Percentiles rank a stretch among this genome's conserved stretches.
phyloP scores from a whole-genome alignment of 176 grass and related monocot species.

The Miscanthus lutarioriparius region DNA sequence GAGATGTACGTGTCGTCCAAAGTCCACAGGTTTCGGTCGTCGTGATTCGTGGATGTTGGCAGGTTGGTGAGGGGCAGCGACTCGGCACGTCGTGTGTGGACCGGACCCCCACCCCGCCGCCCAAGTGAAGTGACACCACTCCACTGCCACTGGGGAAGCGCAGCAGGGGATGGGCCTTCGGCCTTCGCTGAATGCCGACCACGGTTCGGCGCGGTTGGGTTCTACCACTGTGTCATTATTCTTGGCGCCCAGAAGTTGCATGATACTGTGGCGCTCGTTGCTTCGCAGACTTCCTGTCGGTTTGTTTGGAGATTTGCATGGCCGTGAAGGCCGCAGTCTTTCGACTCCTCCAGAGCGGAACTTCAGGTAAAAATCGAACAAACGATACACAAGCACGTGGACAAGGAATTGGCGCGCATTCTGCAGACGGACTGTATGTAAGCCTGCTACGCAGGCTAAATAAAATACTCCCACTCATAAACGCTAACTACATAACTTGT shows the following conservation, averaged over 20 bases:
- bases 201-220: neutral
- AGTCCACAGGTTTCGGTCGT: neutral
- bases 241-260: neutral
- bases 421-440: too few species aligned
- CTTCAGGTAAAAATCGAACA: neutral
- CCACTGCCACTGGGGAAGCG: too few species aligned
- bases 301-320: neutral
- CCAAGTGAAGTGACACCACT: conserved; percentile 6
- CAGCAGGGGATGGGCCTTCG: neutral
- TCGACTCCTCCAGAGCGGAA: neutral
- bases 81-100: neutral
- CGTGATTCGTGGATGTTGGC: neutral
- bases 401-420: too few species aligned
- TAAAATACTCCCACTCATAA: too few species aligned
- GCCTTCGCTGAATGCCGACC: neutral
- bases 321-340: conserved; percentile 1
- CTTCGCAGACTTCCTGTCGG: conserved; percentile 12
- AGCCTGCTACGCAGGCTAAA: too few species aligned
- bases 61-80: conserved; percentile 11
- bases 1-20: neutral
- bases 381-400: too few species aligned
- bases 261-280: neutral
- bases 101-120: neutral
- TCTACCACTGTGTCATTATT: neutral
- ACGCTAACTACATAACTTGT: neutral